Conservation (phyloP, 441 rosid genomes). For the Hura crepitans region DNA sequence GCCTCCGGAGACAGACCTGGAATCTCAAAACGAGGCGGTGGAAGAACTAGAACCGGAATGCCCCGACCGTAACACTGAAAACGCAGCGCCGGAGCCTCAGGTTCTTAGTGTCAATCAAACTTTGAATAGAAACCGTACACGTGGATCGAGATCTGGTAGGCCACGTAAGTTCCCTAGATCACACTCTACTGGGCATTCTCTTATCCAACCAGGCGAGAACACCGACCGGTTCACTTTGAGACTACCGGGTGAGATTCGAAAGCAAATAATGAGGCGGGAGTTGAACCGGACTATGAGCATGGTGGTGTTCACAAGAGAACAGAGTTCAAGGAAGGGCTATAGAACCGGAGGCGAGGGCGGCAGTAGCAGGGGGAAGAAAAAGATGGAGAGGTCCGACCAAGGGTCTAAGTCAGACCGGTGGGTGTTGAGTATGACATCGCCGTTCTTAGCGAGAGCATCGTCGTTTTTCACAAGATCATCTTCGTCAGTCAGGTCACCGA, state of each 20-base stretch:
- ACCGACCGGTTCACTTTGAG: slow-evolving; percentile 79
- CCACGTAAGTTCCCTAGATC: slow-evolving; percentile 57
- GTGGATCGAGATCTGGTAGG: slow-evolving; percentile 49
- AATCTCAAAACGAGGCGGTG: slow-evolving; percentile 33
- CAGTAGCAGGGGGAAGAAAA: slow-evolving; percentile 37
- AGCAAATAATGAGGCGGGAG: slow-evolving; percentile 49
- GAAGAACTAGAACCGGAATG: slow-evolving; percentile 19
- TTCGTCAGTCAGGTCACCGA: slow-evolving; percentile 29
- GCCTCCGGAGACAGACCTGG: slow-evolving; percentile 35
- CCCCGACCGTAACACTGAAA: background rate
- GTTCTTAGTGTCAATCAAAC: slow-evolving; percentile 4
- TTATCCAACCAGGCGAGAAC: slow-evolving; percentile 77
- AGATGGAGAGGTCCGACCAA: slow-evolving; percentile 41
- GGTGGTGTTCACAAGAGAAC: slow-evolving; percentile 46
- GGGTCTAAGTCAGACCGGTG: slow-evolving; percentile 50
- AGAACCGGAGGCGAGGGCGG: slow-evolving; percentile 32
- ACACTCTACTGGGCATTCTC: slow-evolving; percentile 86
- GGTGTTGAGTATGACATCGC: slow-evolving; percentile 44
- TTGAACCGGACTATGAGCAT: slow-evolving; percentile 58
- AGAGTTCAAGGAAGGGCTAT: slow-evolving; percentile 63
- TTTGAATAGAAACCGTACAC: slow-evolving; percentile 40
- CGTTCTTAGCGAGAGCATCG: slow-evolving; percentile 46
- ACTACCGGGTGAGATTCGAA: slow-evolving; percentile 69
- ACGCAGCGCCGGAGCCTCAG: slow-evolving; percentile 21
- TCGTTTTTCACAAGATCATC: slow-evolving; percentile 30